A percentile compares a stretch with the other conserved stretches of the same genome.
These are phyloP conservation scores for Novymonas esmeraldas DNA, from an alignment of 208 protist genomes.

Conservation along the genomic window DNA sequence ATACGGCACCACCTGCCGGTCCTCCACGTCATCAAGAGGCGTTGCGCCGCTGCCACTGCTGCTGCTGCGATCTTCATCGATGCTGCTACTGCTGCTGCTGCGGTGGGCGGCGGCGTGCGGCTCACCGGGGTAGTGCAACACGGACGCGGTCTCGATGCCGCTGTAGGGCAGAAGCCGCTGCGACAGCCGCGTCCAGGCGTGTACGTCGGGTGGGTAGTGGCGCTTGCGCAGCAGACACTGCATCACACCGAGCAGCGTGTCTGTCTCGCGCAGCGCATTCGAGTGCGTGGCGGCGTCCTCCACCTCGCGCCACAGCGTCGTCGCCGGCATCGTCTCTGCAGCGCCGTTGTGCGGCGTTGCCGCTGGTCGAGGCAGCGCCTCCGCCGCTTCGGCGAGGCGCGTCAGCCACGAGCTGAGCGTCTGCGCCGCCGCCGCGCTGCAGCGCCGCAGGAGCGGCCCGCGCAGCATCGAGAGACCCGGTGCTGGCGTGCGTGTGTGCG, in stretches of 20 bases:
- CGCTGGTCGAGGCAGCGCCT: conserved; percentile 9
- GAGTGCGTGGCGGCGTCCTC: conserved; percentile 37
- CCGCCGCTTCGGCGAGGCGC: conserved; percentile 36
- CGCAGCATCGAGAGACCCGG: conserved; percentile 15
- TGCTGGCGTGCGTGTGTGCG: background rate
- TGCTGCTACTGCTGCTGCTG: no score
- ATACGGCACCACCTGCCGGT: conserved; percentile 7
- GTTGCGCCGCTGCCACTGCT: no score
- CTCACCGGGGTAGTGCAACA: conserved; percentile 69
- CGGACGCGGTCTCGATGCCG: conserved; percentile 53
- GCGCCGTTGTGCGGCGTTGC: background rate
- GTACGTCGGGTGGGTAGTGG: conserved; percentile 27
- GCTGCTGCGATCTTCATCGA: no score
- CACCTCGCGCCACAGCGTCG: conserved; percentile 52
- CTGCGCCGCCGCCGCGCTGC: conserved; percentile 27
- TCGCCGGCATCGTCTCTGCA: background rate
- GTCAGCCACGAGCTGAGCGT: conserved; percentile 37
- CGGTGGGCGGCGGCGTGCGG: background rate
- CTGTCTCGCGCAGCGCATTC: conserved; percentile 64
- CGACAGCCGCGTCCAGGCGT: conserved; percentile 53
- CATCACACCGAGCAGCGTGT: conserved; percentile 57
- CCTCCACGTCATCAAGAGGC: no score
- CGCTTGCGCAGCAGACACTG: conserved; percentile 38
- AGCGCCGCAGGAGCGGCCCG: conserved; percentile 1
- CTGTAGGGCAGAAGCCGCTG: conserved; percentile 52